Conservation (phyloP, 1,284 basidiomycete species). For the Tylopilus sp. region DNA sequence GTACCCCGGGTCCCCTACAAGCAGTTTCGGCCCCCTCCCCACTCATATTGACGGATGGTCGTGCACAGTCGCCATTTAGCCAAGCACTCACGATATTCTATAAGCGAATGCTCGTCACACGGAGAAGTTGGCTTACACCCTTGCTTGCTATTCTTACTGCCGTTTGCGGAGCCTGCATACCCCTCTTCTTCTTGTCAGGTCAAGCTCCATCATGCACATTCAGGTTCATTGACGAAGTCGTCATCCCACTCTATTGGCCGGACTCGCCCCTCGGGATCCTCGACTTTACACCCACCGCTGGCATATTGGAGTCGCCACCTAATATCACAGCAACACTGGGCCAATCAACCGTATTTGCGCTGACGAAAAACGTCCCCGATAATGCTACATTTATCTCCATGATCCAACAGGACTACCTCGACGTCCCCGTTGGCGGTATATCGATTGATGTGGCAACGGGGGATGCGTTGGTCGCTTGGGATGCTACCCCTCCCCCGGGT, state of each 20-base stretch:
- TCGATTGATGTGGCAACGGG: conserved; percentile 50
- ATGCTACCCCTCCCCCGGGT: conserved; percentile 51
- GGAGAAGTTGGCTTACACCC: conserved; percentile 67
- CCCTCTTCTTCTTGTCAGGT: conserved; percentile 58
- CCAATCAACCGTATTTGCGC: conserved; percentile 31
- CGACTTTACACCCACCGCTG: conserved; percentile 21
- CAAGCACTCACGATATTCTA: conserved; percentile 70
- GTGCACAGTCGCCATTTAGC: conserved; percentile 46
- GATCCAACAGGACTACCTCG: conserved; percentile 46
- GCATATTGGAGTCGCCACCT: conserved; percentile 45
- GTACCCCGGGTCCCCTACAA: conserved; percentile 38
- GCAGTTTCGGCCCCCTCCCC: conserved; percentile 31
- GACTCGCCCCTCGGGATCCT: conserved; percentile 35
- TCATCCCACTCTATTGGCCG: conserved; percentile 48
- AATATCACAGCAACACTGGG: conserved; percentile 44
- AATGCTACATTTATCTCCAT: conserved; percentile 53
- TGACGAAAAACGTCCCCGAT: conserved; percentile 40
- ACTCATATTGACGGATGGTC: conserved; percentile 48
- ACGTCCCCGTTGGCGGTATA: conserved; percentile 57
- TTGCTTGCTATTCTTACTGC: conserved; percentile 59
- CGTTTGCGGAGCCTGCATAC: conserved; percentile 60
- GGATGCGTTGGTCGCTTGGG: conserved; percentile 58
- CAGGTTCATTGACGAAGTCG: conserved; percentile 34
- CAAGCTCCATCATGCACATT: conserved; percentile 50
- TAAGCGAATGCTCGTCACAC: conserved; percentile 64